These are phyloP conservation scores for Mrakia blollopis DNA, from an alignment of 768 basidiomycete genomes.

Conservation along the genomic window DNA sequence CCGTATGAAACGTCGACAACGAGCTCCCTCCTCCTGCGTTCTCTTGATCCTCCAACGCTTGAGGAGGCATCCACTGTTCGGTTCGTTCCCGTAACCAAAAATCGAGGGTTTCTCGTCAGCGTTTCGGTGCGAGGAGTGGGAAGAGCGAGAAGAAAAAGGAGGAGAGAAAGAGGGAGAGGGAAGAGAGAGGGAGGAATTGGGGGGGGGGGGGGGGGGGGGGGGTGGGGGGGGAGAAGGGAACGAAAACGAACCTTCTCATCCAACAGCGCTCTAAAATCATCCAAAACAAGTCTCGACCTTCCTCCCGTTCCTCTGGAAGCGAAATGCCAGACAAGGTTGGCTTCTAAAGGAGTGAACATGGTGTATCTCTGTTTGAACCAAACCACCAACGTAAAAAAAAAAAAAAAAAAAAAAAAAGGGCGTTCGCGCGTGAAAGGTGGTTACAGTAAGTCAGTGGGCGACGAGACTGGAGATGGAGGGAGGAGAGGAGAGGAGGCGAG, in stretches of 20 bases:
- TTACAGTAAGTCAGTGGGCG: too few relatives aligned
- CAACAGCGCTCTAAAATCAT: constrained; percentile 88
- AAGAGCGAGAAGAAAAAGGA: neutral
- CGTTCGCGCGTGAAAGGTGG: too few relatives aligned
- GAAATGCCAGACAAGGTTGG: constrained; percentile 90
- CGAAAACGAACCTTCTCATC: constrained; percentile 59
- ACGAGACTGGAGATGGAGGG: too few relatives aligned
- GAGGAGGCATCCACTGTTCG: constrained; percentile 32
- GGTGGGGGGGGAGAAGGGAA: neutral
- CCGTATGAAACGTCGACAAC: constrained; percentile 31
- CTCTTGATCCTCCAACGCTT: constrained; percentile 36
- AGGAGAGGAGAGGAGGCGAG: neutral
- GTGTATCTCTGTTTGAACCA: constrained; percentile 27
- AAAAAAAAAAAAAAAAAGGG: too few relatives aligned
- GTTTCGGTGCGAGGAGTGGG: neutral
- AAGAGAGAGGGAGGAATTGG: too few relatives aligned
- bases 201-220: too few relatives aligned
- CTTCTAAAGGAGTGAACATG: constrained; percentile 34
- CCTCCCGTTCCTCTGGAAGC: constrained; percentile 69
- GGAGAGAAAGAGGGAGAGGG: too few relatives aligned
- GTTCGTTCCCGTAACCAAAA: too few relatives aligned
- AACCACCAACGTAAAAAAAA: too few relatives aligned
- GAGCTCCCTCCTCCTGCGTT: too few relatives aligned
- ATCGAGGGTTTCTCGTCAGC: too few relatives aligned
- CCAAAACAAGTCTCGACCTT: constrained; percentile 64